A percentile compares a stretch with the other conserved stretches of the same genome.
These are phyloP conservation scores for Triangularia verruculosa DNA, from an alignment of 2,329 filamentous ascomycete species.

Conservation along the genomic window DNA sequence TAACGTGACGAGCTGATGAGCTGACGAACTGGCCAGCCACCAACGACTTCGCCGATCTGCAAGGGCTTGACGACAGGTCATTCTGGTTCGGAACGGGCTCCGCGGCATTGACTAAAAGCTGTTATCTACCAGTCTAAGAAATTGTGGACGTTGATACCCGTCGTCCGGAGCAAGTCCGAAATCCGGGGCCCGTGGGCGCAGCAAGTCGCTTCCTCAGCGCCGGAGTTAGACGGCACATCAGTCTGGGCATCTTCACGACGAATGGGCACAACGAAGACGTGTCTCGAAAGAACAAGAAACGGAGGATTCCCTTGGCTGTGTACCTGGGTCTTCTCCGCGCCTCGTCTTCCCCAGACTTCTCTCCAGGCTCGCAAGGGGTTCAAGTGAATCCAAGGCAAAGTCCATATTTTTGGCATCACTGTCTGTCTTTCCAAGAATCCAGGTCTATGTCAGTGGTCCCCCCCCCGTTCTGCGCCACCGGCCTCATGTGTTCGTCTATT, in stretches of 20 bases:
- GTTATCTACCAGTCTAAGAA: not conserved
- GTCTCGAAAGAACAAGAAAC: not conserved
- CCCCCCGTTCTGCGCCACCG: not conserved
- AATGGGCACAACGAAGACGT: not conserved
- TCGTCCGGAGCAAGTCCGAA: not conserved
- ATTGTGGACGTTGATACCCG: not conserved
- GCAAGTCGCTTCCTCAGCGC: not conserved
- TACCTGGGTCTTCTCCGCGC: not conserved
- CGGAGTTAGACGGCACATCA: not conserved
- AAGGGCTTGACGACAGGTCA: not conserved
- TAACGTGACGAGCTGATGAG: not conserved
- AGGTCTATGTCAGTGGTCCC: not conserved
- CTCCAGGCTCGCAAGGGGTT: not conserved
- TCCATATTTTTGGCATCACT: not conserved
- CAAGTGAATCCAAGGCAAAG: not conserved
- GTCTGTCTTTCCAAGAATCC: not conserved
- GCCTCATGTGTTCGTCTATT: not conserved
- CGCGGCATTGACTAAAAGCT: not conserved
- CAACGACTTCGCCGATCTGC: not conserved
- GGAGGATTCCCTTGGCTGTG: not conserved
- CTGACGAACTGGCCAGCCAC: not conserved
- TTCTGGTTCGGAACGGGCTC: not conserved
- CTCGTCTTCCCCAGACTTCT: not conserved
- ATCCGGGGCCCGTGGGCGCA: not conserved
- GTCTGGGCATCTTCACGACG: not conserved